These are phyloP conservation scores for Wallacemonas collosoma DNA, from an alignment of 208 protist species.

Conservation along the genomic window DNA sequence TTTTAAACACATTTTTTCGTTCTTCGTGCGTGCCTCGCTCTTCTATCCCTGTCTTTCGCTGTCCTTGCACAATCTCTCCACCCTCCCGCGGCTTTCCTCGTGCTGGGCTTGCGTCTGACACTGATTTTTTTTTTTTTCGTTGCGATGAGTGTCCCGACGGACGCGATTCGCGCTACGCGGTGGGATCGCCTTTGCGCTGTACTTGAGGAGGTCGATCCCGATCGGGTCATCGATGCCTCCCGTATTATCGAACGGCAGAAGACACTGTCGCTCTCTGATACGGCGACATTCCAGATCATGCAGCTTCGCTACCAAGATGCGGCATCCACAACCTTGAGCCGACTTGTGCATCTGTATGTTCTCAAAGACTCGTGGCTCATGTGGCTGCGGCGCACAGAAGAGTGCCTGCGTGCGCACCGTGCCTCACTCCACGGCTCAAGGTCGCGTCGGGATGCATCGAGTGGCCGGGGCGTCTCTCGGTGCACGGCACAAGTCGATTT, in stretches of 20 bases:
- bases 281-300: constrained; percentile 50
- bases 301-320: constrained; percentile 43
- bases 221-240: constrained; percentile 46
- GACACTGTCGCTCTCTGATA: constrained; percentile 38
- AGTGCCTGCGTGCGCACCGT: constrained; percentile 22
- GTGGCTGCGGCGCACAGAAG: constrained; percentile 37
- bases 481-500: constrained; percentile 24
- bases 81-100: too few relatives aligned
- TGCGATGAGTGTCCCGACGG: constrained; percentile 3
- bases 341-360: constrained; percentile 43
- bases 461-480: not conserved
- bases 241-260: constrained; percentile 51
- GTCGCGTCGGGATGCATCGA: constrained; percentile 1
- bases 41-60: too few relatives aligned
- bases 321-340: constrained; percentile 20
- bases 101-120: not conserved
- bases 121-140: constrained; percentile 21
- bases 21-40: too few relatives aligned
- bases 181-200: constrained; percentile 59
- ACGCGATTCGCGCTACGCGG: constrained; percentile 33
- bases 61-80: too few relatives aligned
- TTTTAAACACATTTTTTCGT: too few relatives aligned
- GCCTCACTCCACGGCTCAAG: not conserved
- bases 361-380: constrained; percentile 48
- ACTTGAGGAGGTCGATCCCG: constrained; percentile 50